Conservation (phyloP, 2,329 filamentous ascomycete genomes). For the Fusarium falciforme region DNA sequence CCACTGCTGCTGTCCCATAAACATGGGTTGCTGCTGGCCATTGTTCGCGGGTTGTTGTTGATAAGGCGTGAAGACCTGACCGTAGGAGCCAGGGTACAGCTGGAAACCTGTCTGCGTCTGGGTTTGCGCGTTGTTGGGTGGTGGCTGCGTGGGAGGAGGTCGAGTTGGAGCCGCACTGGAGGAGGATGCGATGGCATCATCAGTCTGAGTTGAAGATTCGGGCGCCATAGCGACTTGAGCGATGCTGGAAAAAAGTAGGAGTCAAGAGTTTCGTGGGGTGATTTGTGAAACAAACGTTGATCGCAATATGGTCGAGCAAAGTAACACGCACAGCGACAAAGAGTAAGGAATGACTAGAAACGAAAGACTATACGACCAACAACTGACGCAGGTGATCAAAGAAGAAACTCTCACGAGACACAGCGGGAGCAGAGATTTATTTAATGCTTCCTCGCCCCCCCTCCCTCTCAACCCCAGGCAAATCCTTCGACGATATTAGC, state of each 20-base stretch:
- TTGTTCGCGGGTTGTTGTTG: conserved; percentile 26
- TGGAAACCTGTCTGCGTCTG: conserved; percentile 27
- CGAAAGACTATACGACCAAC: conserved; percentile 1
- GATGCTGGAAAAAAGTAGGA: background rate
- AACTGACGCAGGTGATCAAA: conserved; percentile 2
- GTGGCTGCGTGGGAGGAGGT: conserved; percentile 24
- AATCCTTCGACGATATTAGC: conserved; percentile 1
- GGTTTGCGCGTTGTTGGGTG: conserved; percentile 10
- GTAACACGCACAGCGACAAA: conserved; percentile 14
- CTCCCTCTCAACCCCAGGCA: background rate
- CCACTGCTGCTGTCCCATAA: conserved; percentile 23
- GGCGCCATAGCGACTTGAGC: conserved; percentile 31
- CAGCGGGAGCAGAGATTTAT: conserved; percentile 14
- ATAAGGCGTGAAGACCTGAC: conserved; percentile 41
- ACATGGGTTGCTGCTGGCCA: conserved; percentile 4
- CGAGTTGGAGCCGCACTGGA: conserved; percentile 13
- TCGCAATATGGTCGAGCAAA: background rate
- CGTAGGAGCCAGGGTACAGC: conserved; percentile 41
- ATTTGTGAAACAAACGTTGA: background rate
- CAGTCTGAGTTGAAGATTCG: conserved; percentile 37
- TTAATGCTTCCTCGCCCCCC: background rate
- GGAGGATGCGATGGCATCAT: conserved; percentile 17
- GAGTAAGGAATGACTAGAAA: conserved; percentile 6
- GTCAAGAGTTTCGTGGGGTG: background rate
- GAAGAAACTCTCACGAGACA: background rate